Base-by-base conservation (phyloP, 2,329 filamentous ascomycete genomes). In the Knufia petricola region DNA sequence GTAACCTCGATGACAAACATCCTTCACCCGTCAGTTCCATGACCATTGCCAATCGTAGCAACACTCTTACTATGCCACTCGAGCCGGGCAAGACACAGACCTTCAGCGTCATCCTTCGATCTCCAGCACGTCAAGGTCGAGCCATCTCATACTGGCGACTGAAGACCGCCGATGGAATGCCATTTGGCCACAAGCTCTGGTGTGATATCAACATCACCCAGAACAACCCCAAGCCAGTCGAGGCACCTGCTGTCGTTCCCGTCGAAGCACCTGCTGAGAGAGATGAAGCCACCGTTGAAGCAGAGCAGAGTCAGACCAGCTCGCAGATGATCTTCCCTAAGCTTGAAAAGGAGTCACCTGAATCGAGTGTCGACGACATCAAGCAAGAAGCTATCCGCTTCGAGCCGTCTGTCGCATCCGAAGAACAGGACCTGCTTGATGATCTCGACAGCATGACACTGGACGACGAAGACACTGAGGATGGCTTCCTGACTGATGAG, bases 131-230 rank as follows among this genome's bases (percentile, higher is more conserved):
- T 42, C 69, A 79, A 48, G 89, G 90, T 48, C 85, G 84, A 65
- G 76, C 82, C 51, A 92, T 95, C 61, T 96, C 92, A 1, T 95
- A 95, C 76, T 98, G 92, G 92, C 88, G 90, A 54, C 72, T 98
- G 56, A 94, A 89, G 59, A 81, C 86, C 51, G 75, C 81, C 6
- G 81, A 87, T 50, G 89, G 89, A 20, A 72, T 77, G 55, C 84
- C 87, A 55, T 95, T 96, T 56, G 92, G 92, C 32, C 86, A 95
- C 70, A 85, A 88, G 61, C 74, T 98, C 41, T 98, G 90, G 90
- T 95, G 90, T 63, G 88, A 96, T 57, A 79, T 98, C 54, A 77
- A 79, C 44, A 87, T 95, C 50, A 57, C 69, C 73, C 58, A 59
- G 63, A 49, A 52, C n/a, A 44, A 48, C 10, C 46, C 47, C 28